phyloP scores from a whole-genome alignment of 164 flowering plant species.

The Santalum album region DNA sequence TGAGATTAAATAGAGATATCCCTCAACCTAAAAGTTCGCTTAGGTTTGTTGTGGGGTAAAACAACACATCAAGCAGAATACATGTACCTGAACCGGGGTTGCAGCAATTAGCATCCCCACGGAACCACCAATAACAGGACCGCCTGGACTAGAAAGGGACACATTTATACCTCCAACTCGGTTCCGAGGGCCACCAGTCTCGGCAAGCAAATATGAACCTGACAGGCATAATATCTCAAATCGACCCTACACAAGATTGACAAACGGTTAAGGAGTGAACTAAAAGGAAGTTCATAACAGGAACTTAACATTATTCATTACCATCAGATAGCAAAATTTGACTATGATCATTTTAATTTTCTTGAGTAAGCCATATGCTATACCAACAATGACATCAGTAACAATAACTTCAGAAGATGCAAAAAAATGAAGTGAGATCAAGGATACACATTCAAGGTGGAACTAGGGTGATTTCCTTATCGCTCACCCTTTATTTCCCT shows the following conservation, averaged over 20 bases:
- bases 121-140: constrained; percentile 59
- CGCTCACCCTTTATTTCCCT: no score
- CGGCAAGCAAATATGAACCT: constrained; percentile 56
- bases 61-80: no score
- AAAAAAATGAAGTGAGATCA: background rate
- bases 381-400: background rate
- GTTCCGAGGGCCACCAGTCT: constrained; percentile 43
- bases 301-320: background rate
- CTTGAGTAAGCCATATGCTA: no score
- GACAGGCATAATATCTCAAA: constrained; percentile 54
- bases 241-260: constrained; percentile 34
- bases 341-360: no score
- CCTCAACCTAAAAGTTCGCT: no score
- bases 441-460: no score
- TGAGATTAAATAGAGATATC: no score
- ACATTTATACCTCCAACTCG: constrained; percentile 60
- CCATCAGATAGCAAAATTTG: background rate
- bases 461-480: no score
- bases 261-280: background rate
- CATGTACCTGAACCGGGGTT: constrained; percentile 46
- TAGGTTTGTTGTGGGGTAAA: no score
- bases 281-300: no score
- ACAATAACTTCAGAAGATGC: background rate
- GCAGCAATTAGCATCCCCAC: constrained; percentile 45
- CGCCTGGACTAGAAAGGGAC: constrained; percentile 57